Conservation (phyloP, 1,139 yeast genomes). For the Scheffersomyces lignicola region DNA sequence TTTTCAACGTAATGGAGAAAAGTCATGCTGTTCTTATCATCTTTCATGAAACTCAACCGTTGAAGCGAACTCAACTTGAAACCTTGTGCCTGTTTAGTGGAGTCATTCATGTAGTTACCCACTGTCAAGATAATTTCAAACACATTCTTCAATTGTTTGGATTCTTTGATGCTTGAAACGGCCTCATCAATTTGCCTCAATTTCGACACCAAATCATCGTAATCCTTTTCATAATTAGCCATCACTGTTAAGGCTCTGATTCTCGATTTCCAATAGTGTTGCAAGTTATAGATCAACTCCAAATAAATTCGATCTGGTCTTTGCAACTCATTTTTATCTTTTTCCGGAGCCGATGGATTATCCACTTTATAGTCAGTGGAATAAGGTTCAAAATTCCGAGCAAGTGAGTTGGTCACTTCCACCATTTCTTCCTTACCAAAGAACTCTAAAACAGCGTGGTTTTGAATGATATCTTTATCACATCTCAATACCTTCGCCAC, state of each 20-base stretch:
- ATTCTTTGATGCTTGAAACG: conserved; percentile 57
- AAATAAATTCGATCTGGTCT: conserved; percentile 75
- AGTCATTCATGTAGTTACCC: conserved; percentile 83
- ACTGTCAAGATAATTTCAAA: conserved; percentile 78
- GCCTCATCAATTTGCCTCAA: conserved; percentile 65
- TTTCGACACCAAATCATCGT: conserved; percentile 62
- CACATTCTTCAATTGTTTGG: conserved; percentile 60
- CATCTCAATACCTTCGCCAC: conserved; percentile 60
- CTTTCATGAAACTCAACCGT: conserved; percentile 74
- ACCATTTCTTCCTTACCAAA: conserved; percentile 67
- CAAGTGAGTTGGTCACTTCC: conserved; percentile 63
- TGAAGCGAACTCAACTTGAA: conserved; percentile 75
- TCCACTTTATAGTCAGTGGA: conserved; percentile 54
- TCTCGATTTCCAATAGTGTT: conserved; percentile 80
- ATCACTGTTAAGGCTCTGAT: conserved; percentile 66
- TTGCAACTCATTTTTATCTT: conserved; percentile 72
- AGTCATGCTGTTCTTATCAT: conserved; percentile 74
- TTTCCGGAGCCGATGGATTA: conserved; percentile 57
- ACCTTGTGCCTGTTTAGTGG: conserved; percentile 78
- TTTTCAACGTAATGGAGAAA: conserved; percentile 80
- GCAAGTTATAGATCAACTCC: conserved; percentile 71
- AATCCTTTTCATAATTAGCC: conserved; percentile 66
- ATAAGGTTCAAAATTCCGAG: conserved; percentile 69
- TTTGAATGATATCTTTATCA: conserved; percentile 55
- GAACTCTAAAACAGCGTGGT: conserved; percentile 68